A percentile compares a stretch with the other conserved stretches of the same genome.
Evolutionary conservation across 2,329 filamentous ascomycete species (phyloP).

Genomic region (Ophiostoma triangulosporum): DNA sequence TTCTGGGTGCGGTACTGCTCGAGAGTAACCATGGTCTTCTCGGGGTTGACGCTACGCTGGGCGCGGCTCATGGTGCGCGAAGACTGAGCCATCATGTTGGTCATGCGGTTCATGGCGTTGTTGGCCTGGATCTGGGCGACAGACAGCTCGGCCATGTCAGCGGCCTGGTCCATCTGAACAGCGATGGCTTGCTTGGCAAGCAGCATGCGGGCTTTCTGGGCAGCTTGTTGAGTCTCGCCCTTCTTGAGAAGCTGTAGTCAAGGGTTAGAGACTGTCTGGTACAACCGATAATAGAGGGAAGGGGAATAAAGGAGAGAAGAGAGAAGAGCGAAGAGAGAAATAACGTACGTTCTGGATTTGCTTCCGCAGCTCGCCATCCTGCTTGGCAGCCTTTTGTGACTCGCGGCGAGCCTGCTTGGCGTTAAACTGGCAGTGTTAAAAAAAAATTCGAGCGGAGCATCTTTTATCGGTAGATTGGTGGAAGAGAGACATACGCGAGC

Average conservation of each 20-base stretch:
- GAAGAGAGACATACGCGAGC: constrained; percentile 30
- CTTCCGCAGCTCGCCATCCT: constrained; percentile 47
- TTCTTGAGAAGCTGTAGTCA: constrained; percentile 39
- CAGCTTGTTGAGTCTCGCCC: constrained; percentile 49
- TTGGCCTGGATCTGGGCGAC: constrained; percentile 50
- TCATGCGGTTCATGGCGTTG: constrained; percentile 53
- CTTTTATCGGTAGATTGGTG: too few species aligned
- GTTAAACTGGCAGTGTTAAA: constrained; percentile 31
- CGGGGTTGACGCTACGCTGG: constrained; percentile 45
- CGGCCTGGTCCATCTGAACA: constrained; percentile 50
- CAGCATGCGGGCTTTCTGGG: constrained; percentile 49
- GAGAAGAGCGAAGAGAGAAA: neutral
- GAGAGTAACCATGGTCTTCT: constrained; percentile 46
- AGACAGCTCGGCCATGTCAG: constrained; percentile 49
- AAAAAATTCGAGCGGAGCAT: too few species aligned
- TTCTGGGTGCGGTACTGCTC: constrained; percentile 49
- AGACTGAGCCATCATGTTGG: constrained; percentile 47
- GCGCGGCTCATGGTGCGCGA: constrained; percentile 44
- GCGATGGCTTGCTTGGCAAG: constrained; percentile 48
- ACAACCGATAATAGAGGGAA: too few species aligned
- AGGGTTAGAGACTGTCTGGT: neutral
- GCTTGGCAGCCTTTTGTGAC: constrained; percentile 46
- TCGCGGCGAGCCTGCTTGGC: constrained; percentile 49
- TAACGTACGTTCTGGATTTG: constrained; percentile 41
- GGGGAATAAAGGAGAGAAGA: too few species aligned